Evolutionary conservation across 352 stramenopile species (phyloP), one percentile per base, ranked within the genome.

Genomic region (Lagenidium giganteum): DNA sequence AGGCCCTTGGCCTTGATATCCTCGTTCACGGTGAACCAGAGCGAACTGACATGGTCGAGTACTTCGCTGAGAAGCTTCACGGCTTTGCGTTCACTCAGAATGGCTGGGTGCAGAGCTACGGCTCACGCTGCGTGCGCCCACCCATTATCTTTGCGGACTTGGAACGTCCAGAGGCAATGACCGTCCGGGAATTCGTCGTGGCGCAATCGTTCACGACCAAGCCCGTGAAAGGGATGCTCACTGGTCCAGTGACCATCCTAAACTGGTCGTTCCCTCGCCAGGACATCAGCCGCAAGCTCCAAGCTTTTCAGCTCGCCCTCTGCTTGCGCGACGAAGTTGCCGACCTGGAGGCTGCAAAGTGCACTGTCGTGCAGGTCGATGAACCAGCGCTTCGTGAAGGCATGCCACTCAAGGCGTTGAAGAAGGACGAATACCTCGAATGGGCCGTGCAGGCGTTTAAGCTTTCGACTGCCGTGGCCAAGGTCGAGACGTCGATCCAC

Each of bases 31-130:
- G 91, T 42, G 91, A 97, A 53, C 70, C 87, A 4, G 91, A 97
- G 61, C 84, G 88, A 54, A 97, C 85, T 4, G 91, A 97, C 67
- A 97, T 97, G 91, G 91, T 97, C 2, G 87, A 97, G 72, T 97
- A 95, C 70, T 97, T 97, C 57, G 91, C 77, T 4, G 82, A 96
- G 67, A 92, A 96, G 64, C 69, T 97, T 17, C 72, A 96, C 14
- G 91, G 91, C 17, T 95, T 97, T 38, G 72, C 87, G 1, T 96
- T 97, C 64, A 95, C 85, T 18, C 56, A 88, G 47, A 95, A 96
- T 54, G 91, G 87, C 17, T 97, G 91, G 91, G 87, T 97, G 31
- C 90, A 97, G 64, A 96, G 83, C 36, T 97, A 97, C 68, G 90
- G 90, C 35, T 93, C 73, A 30, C 83, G 90, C 50, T 97, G 87